phyloP scores from a whole-genome alignment of 179 eudicot species.

The Nepenthes alata region DNA sequence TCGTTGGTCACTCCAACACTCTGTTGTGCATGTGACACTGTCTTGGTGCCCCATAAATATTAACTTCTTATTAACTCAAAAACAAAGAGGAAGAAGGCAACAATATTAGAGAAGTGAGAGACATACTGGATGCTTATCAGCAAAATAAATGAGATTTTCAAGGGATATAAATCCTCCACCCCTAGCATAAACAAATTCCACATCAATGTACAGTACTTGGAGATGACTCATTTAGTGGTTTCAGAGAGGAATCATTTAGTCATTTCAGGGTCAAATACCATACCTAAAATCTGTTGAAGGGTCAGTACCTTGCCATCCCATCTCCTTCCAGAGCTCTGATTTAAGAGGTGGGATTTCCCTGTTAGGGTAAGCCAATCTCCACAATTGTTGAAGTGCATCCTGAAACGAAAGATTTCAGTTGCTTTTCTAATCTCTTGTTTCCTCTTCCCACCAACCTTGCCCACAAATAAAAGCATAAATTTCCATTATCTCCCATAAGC shows the following conservation, averaged over 20 bases:
- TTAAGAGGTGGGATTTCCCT: slow-evolving; percentile 83
- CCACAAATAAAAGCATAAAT: neutral
- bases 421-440: neutral
- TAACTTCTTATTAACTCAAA: too few relatives aligned
- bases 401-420: slow-evolving; percentile 17
- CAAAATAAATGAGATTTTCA: slow-evolving; percentile 88
- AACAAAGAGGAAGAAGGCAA: neutral
- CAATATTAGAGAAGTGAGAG: neutral
- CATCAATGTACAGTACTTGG: slow-evolving; percentile 5
- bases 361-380: slow-evolving; percentile 86
- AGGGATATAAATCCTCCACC: slow-evolving; percentile 97
- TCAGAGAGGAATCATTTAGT: neutral
- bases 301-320: slow-evolving; percentile 99
- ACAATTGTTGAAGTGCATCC: slow-evolving; percentile 88
- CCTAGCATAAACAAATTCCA: slow-evolving; percentile 30
- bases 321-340: slow-evolving; percentile 97
- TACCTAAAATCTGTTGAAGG: slow-evolving; percentile 99
- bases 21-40: too few relatives aligned
- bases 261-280: neutral
- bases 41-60: too few relatives aligned
- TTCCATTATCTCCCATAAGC: neutral
- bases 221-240: slow-evolving; percentile 1
- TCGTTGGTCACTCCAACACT: too few relatives aligned
- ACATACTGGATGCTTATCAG: slow-evolving; percentile 78
- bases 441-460: neutral